Percentiles rank a stretch among this genome's conserved stretches.
phyloP scores from a whole-genome alignment of 1,284 basidiomycete species.

The Cryptococcus jaspeensis region DNA sequence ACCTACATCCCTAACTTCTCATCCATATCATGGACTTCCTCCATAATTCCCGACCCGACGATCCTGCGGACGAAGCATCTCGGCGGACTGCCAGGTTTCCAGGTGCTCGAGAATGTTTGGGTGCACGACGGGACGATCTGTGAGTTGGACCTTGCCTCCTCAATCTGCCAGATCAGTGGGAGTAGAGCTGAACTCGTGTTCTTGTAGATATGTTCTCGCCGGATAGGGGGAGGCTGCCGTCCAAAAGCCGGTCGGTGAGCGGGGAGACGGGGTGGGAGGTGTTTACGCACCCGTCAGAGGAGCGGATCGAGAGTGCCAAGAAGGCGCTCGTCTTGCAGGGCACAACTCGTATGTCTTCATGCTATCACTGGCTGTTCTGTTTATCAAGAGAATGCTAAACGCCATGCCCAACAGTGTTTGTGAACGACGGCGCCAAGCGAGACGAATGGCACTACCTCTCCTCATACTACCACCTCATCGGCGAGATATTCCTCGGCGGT shows the following conservation, averaged over 20 bases:
- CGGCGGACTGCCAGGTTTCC: slow-evolving; percentile 26
- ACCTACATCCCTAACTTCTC: no score
- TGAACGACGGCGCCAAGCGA: slow-evolving; percentile 22
- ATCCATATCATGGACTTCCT: no score
- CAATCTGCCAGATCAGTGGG: neutral
- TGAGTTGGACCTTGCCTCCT: slow-evolving; percentile 1
- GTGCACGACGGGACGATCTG: slow-evolving; percentile 19
- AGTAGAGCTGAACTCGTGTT: neutral
- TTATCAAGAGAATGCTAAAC: no score
- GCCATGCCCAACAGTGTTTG: slow-evolving; percentile 24
- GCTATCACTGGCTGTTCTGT: no score
- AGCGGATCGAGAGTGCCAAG: slow-evolving; percentile 1
- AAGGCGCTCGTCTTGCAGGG: slow-evolving; percentile 8
- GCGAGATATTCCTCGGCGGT: slow-evolving; percentile 23
- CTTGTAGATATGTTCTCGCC: slow-evolving; percentile 10
- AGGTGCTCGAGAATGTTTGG: slow-evolving; percentile 25
- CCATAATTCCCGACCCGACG: slow-evolving; percentile 4
- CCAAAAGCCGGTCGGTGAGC: slow-evolving; percentile 15
- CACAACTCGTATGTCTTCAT: slow-evolving; percentile 12
- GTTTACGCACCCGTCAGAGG: slow-evolving; percentile 3
- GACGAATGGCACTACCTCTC: slow-evolving; percentile 18
- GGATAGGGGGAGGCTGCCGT: slow-evolving; percentile 6
- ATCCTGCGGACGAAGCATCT: slow-evolving; percentile 10
- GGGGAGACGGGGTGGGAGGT: slow-evolving; percentile 13
- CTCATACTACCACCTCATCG: slow-evolving; percentile 28